Conservation (phyloP, 1,139 yeast species). For the Magnusiomyces fungicola region DNA sequence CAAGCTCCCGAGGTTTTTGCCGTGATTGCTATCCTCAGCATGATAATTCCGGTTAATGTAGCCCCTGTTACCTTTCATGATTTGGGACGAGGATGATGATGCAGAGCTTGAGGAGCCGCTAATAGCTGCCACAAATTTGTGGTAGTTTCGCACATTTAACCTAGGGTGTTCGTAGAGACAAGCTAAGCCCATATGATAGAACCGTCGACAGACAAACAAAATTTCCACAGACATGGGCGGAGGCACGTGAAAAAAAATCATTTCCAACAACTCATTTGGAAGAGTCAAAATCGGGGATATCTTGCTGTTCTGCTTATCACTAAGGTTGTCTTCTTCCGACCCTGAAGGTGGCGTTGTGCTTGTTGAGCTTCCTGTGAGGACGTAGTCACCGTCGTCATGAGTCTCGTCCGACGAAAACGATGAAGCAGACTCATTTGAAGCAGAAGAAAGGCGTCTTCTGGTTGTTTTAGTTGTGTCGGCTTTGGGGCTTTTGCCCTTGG, state of each 20-base stretch:
- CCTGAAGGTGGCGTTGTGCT: conserved; percentile 6
- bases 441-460: too few species aligned
- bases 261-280: conserved; percentile 55
- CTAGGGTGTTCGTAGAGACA: conserved; percentile 56
- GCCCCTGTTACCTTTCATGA: conserved; percentile 2
- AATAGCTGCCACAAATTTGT: conserved; percentile 64
- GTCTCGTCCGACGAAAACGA: not conserved
- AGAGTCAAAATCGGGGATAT: conserved; percentile 27
- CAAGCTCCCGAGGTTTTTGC: conserved; percentile 27
- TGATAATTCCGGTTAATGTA: not conserved
- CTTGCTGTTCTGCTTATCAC: conserved; percentile 13
- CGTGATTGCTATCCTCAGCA: conserved; percentile 4
- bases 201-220: conserved; percentile 52
- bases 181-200: conserved; percentile 55
- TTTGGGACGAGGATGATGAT: not conserved
- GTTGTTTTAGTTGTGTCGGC: too few species aligned
- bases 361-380: conserved; percentile 13
- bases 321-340: not conserved
- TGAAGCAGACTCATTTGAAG: too few species aligned
- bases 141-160: conserved; percentile 60
- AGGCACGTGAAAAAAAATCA: conserved; percentile 43
- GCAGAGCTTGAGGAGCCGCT: conserved; percentile 16
- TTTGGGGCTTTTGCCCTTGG: too few species aligned
- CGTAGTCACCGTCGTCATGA: conserved; percentile 17
- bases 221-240: conserved; percentile 39